Evolutionary conservation across 306 rosid species (phyloP).

Genomic region (Crotalaria pallida): DNA sequence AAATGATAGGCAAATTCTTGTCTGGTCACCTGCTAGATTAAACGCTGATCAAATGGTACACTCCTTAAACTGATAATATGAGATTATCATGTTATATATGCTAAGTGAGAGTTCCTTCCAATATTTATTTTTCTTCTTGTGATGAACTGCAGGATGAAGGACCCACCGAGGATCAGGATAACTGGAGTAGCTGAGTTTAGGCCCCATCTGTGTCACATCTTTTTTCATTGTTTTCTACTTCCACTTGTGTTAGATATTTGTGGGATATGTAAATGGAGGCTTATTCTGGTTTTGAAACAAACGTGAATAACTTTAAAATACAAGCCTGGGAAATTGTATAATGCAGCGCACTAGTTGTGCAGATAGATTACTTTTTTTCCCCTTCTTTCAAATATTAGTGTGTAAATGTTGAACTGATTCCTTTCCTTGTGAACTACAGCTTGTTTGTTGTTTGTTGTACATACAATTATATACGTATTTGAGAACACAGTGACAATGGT

Average conservation of each 20-base stretch:
- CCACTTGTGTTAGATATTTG: conserved; percentile 6
- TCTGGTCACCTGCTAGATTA: conserved; percentile 72
- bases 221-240: neutral
- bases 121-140: conserved; percentile 18
- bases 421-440: conserved; percentile 5
- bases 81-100: neutral
- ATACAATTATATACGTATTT: neutral
- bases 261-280: conserved; percentile 18
- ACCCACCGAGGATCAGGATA: conserved; percentile 53
- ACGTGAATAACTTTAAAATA: neutral
- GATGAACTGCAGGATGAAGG: conserved; percentile 58
- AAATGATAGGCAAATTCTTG: conserved; percentile 83
- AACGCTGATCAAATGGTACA: conserved; percentile 48
- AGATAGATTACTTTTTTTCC: neutral
- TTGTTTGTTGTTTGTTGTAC: neutral
- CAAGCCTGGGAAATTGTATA: conserved; percentile 8
- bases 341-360: conserved; percentile 7
- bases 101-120: neutral
- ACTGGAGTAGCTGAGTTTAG: conserved; percentile 66
- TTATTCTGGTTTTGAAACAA: conserved; percentile 14
- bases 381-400: neutral
- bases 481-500: neutral
- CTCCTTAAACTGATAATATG: conserved; percentile 8
- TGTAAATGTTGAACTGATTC: conserved; percentile 13
- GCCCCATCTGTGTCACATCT: neutral